Evolutionary conservation across 345 rosid genomes (phyloP), one percentile per base, ranked within the genome.

Genomic region (Dipteronia dyeriana): DNA sequence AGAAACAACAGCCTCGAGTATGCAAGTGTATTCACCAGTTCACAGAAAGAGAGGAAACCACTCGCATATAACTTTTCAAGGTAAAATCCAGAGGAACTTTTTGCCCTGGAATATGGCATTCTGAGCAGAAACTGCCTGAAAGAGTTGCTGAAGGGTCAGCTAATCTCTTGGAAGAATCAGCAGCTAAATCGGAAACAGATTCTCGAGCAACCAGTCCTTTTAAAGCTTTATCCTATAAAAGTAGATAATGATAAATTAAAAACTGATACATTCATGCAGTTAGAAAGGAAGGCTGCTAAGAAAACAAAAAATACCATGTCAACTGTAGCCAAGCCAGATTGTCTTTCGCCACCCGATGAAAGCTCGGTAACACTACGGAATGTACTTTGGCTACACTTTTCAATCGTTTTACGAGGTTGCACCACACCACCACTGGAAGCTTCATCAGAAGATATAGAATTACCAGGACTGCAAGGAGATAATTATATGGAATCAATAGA

Each of bases 71-170:
- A 34, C 94, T 94, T 88, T 96, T 96, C 92, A 96, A 64, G 79
- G 98, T 91, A 76, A 92, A 86, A 83, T 96, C 99, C 54, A 94
- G 82, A 65, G 99, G 99, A 81, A 85, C 87, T 82, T 85, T 90
- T 78, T 73, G 79, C 75, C 95, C 90, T 71, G 88, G 69, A 63
- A 91, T 25, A 54, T 80, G 78, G 78, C 83, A 89, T 76, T 94
- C 95, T 45, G 87, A 86, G 68, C 85, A 63, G 65, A 90, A 83
- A 64, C 75, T 83, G 57, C 84, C 89, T 34, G 78, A 62, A 73
- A 68, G 75, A 74, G 79, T 66, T 29, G 81, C 68, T 14, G 82
- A 66, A 79, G 86, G 77, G 66, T 86, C 79, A 76, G 74, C 86
- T 74, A 76, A 78, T 59, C 82, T 84, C 80, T 80, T 87, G 76